Evolutionary conservation across 306 rosid genomes (phyloP).

Genomic region (Datisca glomerata): DNA sequence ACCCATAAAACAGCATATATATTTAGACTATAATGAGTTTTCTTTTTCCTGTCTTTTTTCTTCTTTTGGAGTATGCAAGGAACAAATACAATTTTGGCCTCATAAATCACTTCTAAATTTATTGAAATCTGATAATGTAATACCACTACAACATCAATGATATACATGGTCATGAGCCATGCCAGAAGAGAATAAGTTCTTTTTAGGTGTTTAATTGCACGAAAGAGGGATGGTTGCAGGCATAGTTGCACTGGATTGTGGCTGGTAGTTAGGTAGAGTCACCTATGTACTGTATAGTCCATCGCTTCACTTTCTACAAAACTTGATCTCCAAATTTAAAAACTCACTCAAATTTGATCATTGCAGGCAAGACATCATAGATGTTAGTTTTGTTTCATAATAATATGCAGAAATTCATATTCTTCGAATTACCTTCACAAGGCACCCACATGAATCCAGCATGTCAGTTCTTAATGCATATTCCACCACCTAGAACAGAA

Average conservation of each 20-base stretch:
- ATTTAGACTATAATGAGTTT: not conserved
- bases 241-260: no score
- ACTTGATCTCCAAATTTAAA: not conserved
- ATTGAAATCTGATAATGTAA: not conserved
- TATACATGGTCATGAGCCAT: not conserved
- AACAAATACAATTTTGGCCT: not conserved
- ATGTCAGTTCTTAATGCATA: constrained; percentile 74
- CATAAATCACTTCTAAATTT: not conserved
- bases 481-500: constrained; percentile 64
- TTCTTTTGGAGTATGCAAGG: no score
- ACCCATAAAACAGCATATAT: not conserved
- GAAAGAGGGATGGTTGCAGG: no score
- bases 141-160: not conserved
- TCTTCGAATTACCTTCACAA: constrained; percentile 55
- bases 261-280: no score
- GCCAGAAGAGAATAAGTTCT: not conserved
- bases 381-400: not conserved
- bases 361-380: not conserved
- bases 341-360: not conserved
- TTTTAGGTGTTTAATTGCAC: no score
- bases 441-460: constrained; percentile 73
- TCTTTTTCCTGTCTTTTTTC: no score
- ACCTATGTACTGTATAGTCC: no score
- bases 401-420: not conserved
- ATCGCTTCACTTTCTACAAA: no score